Conservation (phyloP, 192 early-diverging fungal genomes). For the Powellomyces hirtus region DNA sequence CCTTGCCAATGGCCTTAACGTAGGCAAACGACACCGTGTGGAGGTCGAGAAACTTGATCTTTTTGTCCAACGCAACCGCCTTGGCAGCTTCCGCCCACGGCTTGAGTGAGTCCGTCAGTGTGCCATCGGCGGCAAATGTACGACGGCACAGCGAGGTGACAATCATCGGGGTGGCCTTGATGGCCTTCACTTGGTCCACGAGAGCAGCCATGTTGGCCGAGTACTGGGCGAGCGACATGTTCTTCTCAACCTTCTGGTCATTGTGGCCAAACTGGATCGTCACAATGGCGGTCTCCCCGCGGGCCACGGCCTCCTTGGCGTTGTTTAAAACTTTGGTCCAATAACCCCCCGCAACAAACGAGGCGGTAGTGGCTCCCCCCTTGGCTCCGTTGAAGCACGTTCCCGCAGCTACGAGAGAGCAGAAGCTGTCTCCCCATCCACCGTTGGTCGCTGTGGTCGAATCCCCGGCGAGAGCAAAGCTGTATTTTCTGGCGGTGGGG, state of each 20-base stretch:
- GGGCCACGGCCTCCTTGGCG: background rate
- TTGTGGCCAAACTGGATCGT: slow-evolving; percentile 9
- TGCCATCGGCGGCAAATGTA: background rate
- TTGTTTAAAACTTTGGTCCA: background rate
- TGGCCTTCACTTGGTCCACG: background rate
- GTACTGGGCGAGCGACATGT: background rate
- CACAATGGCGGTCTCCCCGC: background rate
- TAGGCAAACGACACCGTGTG: background rate
- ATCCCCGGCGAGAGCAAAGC: no score
- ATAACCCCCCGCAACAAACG: background rate
- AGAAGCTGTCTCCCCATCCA: background rate
- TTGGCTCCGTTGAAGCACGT: background rate
- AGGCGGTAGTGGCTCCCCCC: background rate
- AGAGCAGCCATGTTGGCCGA: background rate
- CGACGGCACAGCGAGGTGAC: background rate
- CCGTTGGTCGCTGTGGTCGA: background rate
- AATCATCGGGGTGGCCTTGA: background rate
- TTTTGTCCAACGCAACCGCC: background rate
- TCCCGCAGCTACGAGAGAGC: background rate
- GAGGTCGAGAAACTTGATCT: background rate
- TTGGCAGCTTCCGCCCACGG: background rate
- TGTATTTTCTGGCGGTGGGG: no score
- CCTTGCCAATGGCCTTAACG: background rate
- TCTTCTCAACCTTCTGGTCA: slow-evolving; percentile 3
- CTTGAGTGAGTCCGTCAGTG: background rate